A percentile compares a stretch with the other conserved stretches of the same genome.
Evolutionary conservation across 305 asterid species (phyloP).

Genomic region (Striga hermonthica): DNA sequence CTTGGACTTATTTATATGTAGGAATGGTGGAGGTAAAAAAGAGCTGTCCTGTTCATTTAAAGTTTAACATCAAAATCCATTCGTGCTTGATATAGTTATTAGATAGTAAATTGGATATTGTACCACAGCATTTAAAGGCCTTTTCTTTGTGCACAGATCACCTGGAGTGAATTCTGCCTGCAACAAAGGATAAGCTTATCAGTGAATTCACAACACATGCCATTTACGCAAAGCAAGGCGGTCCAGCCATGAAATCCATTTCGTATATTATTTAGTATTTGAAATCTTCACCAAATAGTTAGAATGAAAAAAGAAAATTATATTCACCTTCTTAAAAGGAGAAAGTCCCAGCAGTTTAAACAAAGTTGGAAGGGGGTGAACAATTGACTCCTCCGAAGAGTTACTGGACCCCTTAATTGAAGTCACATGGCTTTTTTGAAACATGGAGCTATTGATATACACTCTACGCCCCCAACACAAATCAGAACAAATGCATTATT

Average conservation of each 20-base stretch:
- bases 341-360: slow-evolving; percentile 74
- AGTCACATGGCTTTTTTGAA: slow-evolving; percentile 58
- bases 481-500: slow-evolving; percentile 27
- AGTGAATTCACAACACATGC: slow-evolving; percentile 8
- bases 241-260: slow-evolving; percentile 16
- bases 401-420: slow-evolving; percentile 65
- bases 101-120: slow-evolving; percentile 22
- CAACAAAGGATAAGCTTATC: slow-evolving; percentile 26
- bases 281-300: slow-evolving; percentile 2
- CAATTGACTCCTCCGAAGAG: slow-evolving; percentile 63
- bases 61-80: slow-evolving; percentile 32
- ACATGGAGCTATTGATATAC: slow-evolving; percentile 76
- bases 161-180: slow-evolving; percentile 92
- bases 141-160: slow-evolving; percentile 74
- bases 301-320: slow-evolving; percentile 9
- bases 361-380: slow-evolving; percentile 86
- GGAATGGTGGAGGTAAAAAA: slow-evolving; percentile 43
- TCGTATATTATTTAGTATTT: slow-evolving; percentile 18
- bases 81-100: slow-evolving; percentile 2
- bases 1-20: slow-evolving; percentile 48
- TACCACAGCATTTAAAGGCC: slow-evolving; percentile 77
- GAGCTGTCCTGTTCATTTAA: slow-evolving; percentile 57
- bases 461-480: slow-evolving; percentile 50
- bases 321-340: slow-evolving; percentile 80
- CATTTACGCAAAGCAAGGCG: slow-evolving; percentile 11